Base-by-base conservation (phyloP, 257 asterid species). In the Rhazya stricta region DNA sequence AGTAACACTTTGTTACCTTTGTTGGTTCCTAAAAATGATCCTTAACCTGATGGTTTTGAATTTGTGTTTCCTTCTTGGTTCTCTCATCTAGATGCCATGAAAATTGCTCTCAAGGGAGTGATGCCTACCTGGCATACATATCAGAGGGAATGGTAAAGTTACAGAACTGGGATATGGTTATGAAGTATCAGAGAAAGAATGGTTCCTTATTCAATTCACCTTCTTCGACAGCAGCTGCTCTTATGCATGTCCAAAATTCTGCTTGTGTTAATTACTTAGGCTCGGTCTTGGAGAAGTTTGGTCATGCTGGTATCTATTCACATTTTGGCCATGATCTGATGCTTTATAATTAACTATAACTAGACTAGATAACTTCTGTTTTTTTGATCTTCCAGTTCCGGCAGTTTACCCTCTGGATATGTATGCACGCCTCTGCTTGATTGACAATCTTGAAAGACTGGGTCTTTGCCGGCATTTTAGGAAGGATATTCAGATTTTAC, bases 201-300 rank as follows among this genome's bases (percentile, higher is more conserved):
- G 99, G 99, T 37, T 94, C 99, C 25, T 85, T 94, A 45, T 92
- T 92, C 86, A 89, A 92, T 84, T 90, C 89, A 79, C 98, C 99
- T 16, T 90, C 99, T 2, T 83, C 98, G 0, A 88, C 98, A 43
- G 97, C 98, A 41, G 93, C 97, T 80, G 93, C 97, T 82, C 85
- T 65, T 71, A 84, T 84, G 78, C 82, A 76, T 80, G 76, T 73
- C 76, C 86, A 72, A 6, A 79, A 92, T 89, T 73, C 87, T 60
- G 88, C 68, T 23, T 92, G 90, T 83, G 91, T 88, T 51, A 76
- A 69, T 77, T 94, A 92, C 89, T 89, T 94, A 45, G 68, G 57
- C 58, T 80, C 86, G 43, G 86, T 86, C 62, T 67, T 88, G 43
- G 79, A 80, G 78, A 88, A 81, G 81, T 87, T 88, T 74, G 97